Evolutionary conservation across 352 stramenopile species (phyloP).

Genomic region (Phytophthora constricta): DNA sequence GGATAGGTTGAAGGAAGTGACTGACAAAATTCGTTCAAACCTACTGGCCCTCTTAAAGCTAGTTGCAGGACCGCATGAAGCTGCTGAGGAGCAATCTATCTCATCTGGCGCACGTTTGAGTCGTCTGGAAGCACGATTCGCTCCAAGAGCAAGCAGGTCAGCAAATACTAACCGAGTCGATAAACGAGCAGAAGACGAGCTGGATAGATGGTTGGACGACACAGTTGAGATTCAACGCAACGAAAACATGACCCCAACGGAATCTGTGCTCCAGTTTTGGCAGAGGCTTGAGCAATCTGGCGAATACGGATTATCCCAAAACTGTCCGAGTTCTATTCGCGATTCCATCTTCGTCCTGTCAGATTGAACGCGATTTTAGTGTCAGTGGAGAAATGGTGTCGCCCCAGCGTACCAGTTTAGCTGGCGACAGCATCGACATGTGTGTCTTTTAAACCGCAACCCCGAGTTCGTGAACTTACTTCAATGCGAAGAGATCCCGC

Average conservation of each 20-base stretch:
- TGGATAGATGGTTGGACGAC: slow-evolving; percentile 14
- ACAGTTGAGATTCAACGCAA: slow-evolving; percentile 5
- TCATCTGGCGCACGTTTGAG: not conserved
- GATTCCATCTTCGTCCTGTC: slow-evolving; percentile 10
- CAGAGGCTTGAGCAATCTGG: slow-evolving; percentile 1
- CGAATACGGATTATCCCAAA: slow-evolving; percentile 19
- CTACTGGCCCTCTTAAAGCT: slow-evolving; percentile 4
- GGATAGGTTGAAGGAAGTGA: slow-evolving; percentile 5
- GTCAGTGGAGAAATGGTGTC: slow-evolving; percentile 14
- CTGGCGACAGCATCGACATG: slow-evolving; percentile 23
- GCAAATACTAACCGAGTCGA: not conserved
- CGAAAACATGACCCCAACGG: not conserved
- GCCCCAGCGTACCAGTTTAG: slow-evolving; percentile 9
- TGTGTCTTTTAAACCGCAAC: slow-evolving; percentile 22
- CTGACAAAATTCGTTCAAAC: slow-evolving; percentile 13
- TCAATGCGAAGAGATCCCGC: slow-evolving; percentile 24
- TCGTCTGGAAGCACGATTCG: slow-evolving; percentile 9
- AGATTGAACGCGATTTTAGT: slow-evolving; percentile 28
- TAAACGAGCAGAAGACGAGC: slow-evolving; percentile 16
- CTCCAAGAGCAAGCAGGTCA: not conserved
- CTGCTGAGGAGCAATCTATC: not conserved
- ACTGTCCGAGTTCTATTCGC: slow-evolving; percentile 1
- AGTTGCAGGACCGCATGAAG: slow-evolving; percentile 6
- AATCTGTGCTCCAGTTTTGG: slow-evolving; percentile 23
- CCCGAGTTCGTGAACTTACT: slow-evolving; percentile 20